Evolutionary conservation across 192 early-diverging fungal species (phyloP), one percentile per base, ranked within the genome.

Genomic region (Coemansia sp.): DNA sequence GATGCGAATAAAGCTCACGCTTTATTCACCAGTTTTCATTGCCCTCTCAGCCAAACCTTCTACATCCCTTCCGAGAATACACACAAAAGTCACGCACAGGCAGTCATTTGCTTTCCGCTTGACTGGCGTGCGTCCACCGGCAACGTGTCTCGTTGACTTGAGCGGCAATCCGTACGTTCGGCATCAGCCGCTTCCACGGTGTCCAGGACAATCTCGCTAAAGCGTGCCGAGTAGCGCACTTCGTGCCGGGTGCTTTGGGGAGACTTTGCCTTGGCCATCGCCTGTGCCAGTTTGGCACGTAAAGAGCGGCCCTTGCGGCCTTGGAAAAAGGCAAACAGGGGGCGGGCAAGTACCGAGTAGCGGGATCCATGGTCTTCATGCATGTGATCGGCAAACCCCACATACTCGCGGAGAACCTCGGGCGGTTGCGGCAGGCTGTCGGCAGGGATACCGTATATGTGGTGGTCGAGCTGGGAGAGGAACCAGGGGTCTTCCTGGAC

Each of bases 401-500:
- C 23, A 40, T 79, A 79, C 32, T 61, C 39, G 5, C 23, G 15
- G 10, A 79, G 56, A 21, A 73, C 70, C 11, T 21, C 15, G 0
- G 26, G 31, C 14, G 39, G 42, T 2, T 11, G 12, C 2, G 76
- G 70, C 3, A 73, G n/a, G 20, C 11, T 8, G 0, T 28, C 9
- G 7, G 30, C 39, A 5, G 63, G 23, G 3, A 62, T 31, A 6
- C 60, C 63, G 50, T 77, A 63, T 0, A 81, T 23, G 16, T 63
- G 56, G 11, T 64, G 69, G 55, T 87, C 86, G 10, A 89, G 56
- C 40, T 58, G 66, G 6, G 81, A 60, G 32, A 89, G 64, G 48
- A 89, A 89, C 71, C 85, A 75, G 11, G 88, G 88, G 38, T 84
- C 62, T 38, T 88, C 80, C 58, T 82, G 82, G 0, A 90, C 59